These are phyloP conservation scores for Phytophthora syringae DNA, from an alignment of 352 stramenopile genomes.

Conservation along the genomic window DNA sequence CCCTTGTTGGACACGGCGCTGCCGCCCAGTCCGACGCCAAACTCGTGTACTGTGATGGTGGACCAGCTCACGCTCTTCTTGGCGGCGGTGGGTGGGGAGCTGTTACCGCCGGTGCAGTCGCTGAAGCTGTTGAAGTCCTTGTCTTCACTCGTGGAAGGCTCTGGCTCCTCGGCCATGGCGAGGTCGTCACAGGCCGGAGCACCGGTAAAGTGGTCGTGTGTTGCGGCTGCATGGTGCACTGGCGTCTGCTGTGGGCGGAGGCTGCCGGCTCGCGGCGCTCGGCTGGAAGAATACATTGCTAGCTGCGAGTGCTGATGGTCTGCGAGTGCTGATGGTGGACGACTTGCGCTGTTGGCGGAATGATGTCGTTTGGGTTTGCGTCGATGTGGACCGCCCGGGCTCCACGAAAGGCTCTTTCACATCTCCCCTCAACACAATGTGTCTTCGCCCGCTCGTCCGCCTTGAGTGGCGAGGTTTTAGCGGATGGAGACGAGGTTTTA, in stretches of 20 bases:
- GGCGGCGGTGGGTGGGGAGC: not conserved
- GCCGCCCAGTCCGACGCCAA: slow-evolving; percentile 60
- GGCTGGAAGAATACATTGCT: slow-evolving; percentile 26
- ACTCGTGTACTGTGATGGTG: slow-evolving; percentile 67
- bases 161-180: slow-evolving; percentile 1
- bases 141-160: not conserved
- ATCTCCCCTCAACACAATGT: slow-evolving; percentile 25
- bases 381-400: slow-evolving; percentile 39
- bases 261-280: slow-evolving; percentile 7
- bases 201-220: slow-evolving; percentile 3
- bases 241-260: slow-evolving; percentile 4
- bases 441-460: slow-evolving; percentile 15
- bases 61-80: slow-evolving; percentile 45
- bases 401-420: slow-evolving; percentile 32
- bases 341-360: slow-evolving; percentile 31
- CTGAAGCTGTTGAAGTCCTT: not conserved
- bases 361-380: slow-evolving; percentile 35
- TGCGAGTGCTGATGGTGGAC: slow-evolving; percentile 1
- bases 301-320: too few species aligned
- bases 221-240: not conserved
- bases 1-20: slow-evolving; percentile 66
- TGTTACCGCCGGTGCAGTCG: not conserved
- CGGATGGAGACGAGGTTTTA: slow-evolving; percentile 26
- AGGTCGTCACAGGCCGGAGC: not conserved
- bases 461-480: slow-evolving; percentile 23